Conservation (phyloP, 2,329 filamentous ascomycete genomes). For the Parascedosporium putredinis region DNA sequence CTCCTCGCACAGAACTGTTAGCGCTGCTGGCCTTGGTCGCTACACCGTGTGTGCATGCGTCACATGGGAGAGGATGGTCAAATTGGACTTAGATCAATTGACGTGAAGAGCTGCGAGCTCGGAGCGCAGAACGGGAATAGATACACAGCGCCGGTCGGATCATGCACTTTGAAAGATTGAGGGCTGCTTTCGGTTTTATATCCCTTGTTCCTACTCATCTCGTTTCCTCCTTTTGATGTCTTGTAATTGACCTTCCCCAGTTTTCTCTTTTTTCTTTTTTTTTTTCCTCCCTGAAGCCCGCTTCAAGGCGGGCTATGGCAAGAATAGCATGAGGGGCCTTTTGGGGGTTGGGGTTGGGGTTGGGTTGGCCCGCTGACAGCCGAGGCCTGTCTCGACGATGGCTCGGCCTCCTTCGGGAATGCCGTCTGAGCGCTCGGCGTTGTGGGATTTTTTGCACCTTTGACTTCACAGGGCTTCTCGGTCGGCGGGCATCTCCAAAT, state of each 20-base stretch:
- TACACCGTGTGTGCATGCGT: too few species aligned
- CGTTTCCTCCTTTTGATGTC: not conserved
- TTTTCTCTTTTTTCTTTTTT: not conserved
- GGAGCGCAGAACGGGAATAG: too few species aligned
- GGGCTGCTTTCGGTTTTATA: too few species aligned
- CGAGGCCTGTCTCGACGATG: constrained; percentile 1
- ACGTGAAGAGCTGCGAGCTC: too few species aligned
- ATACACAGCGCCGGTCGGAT: too few species aligned
- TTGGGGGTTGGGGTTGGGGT: not conserved
- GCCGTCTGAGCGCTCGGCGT: not conserved
- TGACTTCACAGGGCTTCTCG: not conserved
- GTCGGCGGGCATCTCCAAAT: not conserved
- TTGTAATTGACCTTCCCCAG: not conserved
- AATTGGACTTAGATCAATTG: too few species aligned
- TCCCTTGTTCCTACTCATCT: not conserved
- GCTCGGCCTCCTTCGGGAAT: constrained; percentile 5
- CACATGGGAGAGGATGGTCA: too few species aligned
- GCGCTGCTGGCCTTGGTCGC: too few species aligned
- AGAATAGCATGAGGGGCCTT: not conserved
- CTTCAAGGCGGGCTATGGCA: not conserved
- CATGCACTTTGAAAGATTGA: too few species aligned
- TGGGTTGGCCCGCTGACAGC: constrained; percentile 3
- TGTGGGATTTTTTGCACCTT: too few species aligned
- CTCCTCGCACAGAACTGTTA: too few species aligned
- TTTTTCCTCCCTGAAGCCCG: not conserved